phyloP scores from a whole-genome alignment of 352 stramenopile genomes.

The Globisporangium nunn region DNA sequence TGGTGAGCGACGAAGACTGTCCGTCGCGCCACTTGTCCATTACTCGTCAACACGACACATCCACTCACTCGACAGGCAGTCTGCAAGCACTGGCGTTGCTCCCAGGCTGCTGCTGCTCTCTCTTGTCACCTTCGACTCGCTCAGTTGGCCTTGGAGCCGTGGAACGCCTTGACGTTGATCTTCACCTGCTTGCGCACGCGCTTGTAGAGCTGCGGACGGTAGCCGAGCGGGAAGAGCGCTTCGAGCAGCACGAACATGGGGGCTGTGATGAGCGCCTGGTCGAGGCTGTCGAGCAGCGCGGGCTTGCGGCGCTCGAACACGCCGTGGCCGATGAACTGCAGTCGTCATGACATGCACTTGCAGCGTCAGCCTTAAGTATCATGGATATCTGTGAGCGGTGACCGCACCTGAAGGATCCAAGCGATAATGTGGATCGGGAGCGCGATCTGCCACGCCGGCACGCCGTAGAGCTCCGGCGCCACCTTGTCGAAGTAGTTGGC shows the following conservation, averaged over 20 bases:
- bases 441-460: slow-evolving; percentile 43
- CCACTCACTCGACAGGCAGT: too few relatives aligned
- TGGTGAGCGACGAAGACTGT: slow-evolving; percentile 13
- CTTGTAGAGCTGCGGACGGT: slow-evolving; percentile 58
- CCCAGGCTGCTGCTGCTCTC: too few relatives aligned
- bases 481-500: slow-evolving; percentile 39
- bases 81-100: too few relatives aligned
- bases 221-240: slow-evolving; percentile 68
- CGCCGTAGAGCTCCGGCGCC: slow-evolving; percentile 25
- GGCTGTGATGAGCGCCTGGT: slow-evolving; percentile 74
- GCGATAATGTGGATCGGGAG: slow-evolving; percentile 43
- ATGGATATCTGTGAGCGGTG: too few relatives aligned
- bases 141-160: slow-evolving; percentile 10
- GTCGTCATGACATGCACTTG: neutral
- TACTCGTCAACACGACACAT: too few relatives aligned
- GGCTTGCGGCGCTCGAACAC: slow-evolving; percentile 84
- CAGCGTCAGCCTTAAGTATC: too few relatives aligned
- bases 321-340: slow-evolving; percentile 82
- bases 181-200: slow-evolving; percentile 50
- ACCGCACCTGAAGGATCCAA: slow-evolving; percentile 30
- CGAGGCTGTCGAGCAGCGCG: slow-evolving; percentile 77
- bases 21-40: too few relatives aligned
- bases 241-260: slow-evolving; percentile 86
- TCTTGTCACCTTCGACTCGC: too few relatives aligned
- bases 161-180: slow-evolving; percentile 60